Conservation (phyloP, 2,329 filamentous ascomycete species). For the Parastagonospora nodorum region DNA sequence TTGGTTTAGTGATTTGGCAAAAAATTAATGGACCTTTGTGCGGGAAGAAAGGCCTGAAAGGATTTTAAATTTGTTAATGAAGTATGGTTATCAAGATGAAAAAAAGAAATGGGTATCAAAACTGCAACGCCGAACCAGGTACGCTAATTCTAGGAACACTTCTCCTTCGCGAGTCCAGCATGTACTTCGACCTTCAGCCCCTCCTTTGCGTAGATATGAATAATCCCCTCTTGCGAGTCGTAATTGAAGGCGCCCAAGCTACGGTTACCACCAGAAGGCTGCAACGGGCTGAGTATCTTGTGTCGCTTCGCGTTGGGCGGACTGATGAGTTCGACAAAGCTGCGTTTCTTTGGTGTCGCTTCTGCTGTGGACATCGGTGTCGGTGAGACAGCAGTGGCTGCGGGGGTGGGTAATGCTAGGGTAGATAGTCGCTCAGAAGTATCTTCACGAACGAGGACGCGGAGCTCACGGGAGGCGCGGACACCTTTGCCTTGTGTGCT, state of each 20-base stretch:
- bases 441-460: slow-evolving; percentile 27
- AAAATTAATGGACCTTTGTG: no score
- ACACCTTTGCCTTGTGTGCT: slow-evolving; percentile 30
- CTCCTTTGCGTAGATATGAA: slow-evolving; percentile 23
- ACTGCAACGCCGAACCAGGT: no score
- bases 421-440: slow-evolving; percentile 21
- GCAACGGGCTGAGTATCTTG: slow-evolving; percentile 15
- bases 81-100: no score
- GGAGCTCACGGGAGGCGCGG: slow-evolving; percentile 19
- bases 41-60: no score
- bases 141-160: no score
- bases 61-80: no score
- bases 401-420: not conserved
- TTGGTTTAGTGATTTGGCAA: no score
- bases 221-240: slow-evolving; percentile 21
- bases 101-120: no score
- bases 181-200: slow-evolving; percentile 24
- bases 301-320: slow-evolving; percentile 27
- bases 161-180: not conserved
- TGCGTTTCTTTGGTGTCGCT: slow-evolving; percentile 8
- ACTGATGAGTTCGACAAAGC: slow-evolving; percentile 13
- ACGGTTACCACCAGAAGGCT: slow-evolving; percentile 10
- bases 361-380: not conserved
- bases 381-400: not conserved
- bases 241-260: slow-evolving; percentile 19